phyloP scores from a whole-genome alignment of 2,329 filamentous ascomycete genomes.

The Meredithiella fracta region DNA sequence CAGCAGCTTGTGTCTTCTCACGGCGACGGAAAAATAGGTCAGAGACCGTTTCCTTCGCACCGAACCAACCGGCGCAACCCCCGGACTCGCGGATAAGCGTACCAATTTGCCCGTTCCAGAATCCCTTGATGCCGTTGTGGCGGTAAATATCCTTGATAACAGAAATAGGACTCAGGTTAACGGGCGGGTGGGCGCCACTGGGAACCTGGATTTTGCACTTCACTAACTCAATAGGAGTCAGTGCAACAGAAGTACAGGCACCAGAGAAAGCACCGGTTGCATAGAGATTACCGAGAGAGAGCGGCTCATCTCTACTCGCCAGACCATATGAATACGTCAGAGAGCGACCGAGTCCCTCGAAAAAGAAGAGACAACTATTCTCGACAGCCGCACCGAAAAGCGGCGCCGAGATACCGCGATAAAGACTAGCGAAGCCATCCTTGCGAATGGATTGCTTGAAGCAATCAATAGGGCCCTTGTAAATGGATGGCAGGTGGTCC shows the following conservation, averaged over 20 bases:
- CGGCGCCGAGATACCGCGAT: conserved; percentile 84
- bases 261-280: conserved; percentile 74
- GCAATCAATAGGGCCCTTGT: conserved; percentile 79
- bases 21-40: conserved; percentile 49
- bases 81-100: conserved; percentile 89
- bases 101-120: conserved; percentile 90
- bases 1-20: conserved; percentile 27
- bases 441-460: conserved; percentile 69
- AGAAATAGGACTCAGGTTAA: conserved; percentile 43
- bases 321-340: conserved; percentile 39
- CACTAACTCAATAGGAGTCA: conserved; percentile 91
- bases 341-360: conserved; percentile 60
- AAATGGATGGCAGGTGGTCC: conserved; percentile 62
- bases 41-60: conserved; percentile 67
- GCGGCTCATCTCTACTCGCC: conserved; percentile 34
- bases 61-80: conserved; percentile 90
- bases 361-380: conserved; percentile 84
- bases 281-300: conserved; percentile 62
- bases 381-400: conserved; percentile 82
- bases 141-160: conserved; percentile 68
- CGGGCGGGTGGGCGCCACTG: conserved; percentile 14
- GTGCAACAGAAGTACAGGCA: conserved; percentile 72
- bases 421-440: conserved; percentile 69
- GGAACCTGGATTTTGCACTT: conserved; percentile 97
- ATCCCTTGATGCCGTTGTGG: conserved; percentile 66